phyloP scores from a whole-genome alignment of 805 yeast genomes.

The Yarrowia osloensis region DNA sequence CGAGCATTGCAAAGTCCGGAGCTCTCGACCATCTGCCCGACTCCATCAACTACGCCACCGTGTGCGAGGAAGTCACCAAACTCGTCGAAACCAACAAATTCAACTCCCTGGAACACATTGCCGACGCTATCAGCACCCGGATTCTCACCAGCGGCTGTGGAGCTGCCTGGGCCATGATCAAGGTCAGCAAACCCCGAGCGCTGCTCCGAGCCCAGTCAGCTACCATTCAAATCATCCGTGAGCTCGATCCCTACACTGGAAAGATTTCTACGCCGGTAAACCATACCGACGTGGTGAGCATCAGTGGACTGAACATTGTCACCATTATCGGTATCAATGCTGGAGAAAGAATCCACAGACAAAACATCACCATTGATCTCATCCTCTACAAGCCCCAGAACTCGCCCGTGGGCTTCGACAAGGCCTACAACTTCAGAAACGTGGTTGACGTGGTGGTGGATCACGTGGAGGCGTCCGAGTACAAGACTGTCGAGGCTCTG shows the following conservation, averaged over 20 bases:
- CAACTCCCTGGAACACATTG: slow-evolving; percentile 47
- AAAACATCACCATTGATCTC: slow-evolving; percentile 65
- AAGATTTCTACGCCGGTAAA: slow-evolving; percentile 30
- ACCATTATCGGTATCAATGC: slow-evolving; percentile 93
- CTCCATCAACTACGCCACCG: slow-evolving; percentile 85
- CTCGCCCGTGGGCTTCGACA: slow-evolving; percentile 9
- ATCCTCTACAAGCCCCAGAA: slow-evolving; percentile 45
- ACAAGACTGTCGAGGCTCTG: slow-evolving; percentile 91
- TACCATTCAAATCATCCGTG: slow-evolving; percentile 48
- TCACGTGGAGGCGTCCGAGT: slow-evolving; percentile 76
- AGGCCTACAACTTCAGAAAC: slow-evolving; percentile 45
- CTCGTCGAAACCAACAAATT: slow-evolving; percentile 50
- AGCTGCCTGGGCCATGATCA: slow-evolving; percentile 49
- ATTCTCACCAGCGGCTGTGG: slow-evolving; percentile 48
- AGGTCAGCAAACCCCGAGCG: slow-evolving; percentile 53
- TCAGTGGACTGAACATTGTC: slow-evolving; percentile 57
- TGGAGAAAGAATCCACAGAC: slow-evolving; percentile 81
- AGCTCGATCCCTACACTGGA: slow-evolving; percentile 32
- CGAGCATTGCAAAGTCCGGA: slow-evolving; percentile 76
- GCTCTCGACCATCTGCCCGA: slow-evolving; percentile 74
- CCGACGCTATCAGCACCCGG: slow-evolving; percentile 50
- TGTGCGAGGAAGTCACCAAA: slow-evolving; percentile 63
- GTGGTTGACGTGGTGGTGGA: slow-evolving; percentile 52
- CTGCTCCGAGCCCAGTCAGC: slow-evolving; percentile 59
- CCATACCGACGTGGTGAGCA: slow-evolving; percentile 44